Evolutionary conservation across 768 basidiomycete species (phyloP), one percentile per base, ranked within the genome.

Genomic region (Mycena galopus): DNA sequence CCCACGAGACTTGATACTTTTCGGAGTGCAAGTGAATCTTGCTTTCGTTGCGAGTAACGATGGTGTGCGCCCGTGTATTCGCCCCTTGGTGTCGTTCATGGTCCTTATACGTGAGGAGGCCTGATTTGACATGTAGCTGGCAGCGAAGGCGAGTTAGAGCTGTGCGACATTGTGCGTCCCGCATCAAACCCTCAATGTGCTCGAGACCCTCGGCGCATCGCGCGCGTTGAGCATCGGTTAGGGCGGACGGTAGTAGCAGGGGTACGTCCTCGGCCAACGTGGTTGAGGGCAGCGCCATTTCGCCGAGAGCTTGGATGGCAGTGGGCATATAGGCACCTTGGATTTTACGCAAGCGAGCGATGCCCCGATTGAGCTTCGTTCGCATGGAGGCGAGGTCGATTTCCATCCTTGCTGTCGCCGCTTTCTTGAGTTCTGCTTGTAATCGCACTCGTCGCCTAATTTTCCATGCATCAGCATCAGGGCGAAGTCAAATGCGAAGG

Each of bases 41-140:
- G 21, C 61, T 47, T 35, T 63, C 42, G 42, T 63, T 63, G 8
- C 42, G 23, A 1, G 29, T 21, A 4, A 64, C 30, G 6, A 50
- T 30, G 1, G 27, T 33, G 21, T 14, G 63, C 27, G 47, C 35
- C 0, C 51, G 44, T 10, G 47, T 53, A 33, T 67, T 71, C 6
- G 58, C 19, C 0, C 60, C 51, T 21, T 77, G 76, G 14, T 71
- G 68, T 6, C 64, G 50, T 8, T 29, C 27, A 14, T 73, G 37
- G 8, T 55, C 51, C 59, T 69, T 69, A 33, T 69, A 69, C n/a
- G 32, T 23, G 4, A 69, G 50, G 3, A 69, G 16, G 2, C 57
- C 32, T 2, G 55, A 58, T 42, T 67, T 67, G 66, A 67, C 44
- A 30, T 69, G 72, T 5, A 73, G 73, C 35, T 70, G 73, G 21